Conservation (phyloP, 805 yeast genomes). For the Hanseniaspora clermontiae region DNA sequence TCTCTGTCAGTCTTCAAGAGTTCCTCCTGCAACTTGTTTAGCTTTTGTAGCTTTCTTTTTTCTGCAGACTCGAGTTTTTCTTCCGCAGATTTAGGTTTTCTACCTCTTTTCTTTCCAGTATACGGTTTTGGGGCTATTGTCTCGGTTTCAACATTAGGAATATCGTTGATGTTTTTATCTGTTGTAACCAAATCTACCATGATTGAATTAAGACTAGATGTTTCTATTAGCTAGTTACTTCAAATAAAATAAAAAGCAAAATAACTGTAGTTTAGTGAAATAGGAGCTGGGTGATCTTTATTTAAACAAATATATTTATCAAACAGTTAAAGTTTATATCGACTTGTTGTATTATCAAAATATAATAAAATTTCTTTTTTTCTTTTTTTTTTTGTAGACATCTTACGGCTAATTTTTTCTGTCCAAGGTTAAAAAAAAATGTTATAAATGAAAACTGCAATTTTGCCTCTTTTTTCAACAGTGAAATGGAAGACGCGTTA, state of each 20-base stretch:
- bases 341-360: not conserved
- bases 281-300: not conserved
- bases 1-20: not conserved
- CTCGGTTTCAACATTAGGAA: not conserved
- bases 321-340: not conserved
- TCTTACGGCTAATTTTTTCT: not conserved
- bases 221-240: too few relatives aligned
- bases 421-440: not conserved
- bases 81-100: constrained; percentile 4
- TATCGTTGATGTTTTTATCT: not conserved
- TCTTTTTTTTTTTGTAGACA: not conserved
- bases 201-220: not conserved
- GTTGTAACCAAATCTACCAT: not conserved
- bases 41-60: not conserved
- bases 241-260: too few relatives aligned
- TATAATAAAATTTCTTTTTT: not conserved
- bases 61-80: not conserved
- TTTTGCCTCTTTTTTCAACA: too few relatives aligned
- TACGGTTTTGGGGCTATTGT: not conserved
- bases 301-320: too few relatives aligned
- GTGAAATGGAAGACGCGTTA: too few relatives aligned
- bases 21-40: too few relatives aligned
- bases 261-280: too few relatives aligned
- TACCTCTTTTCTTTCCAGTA: constrained; percentile 8
- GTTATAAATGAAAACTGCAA: too few relatives aligned